Base-by-base conservation (phyloP, 2,329 filamentous ascomycete genomes). In the Exophiala spinifera region DNA sequence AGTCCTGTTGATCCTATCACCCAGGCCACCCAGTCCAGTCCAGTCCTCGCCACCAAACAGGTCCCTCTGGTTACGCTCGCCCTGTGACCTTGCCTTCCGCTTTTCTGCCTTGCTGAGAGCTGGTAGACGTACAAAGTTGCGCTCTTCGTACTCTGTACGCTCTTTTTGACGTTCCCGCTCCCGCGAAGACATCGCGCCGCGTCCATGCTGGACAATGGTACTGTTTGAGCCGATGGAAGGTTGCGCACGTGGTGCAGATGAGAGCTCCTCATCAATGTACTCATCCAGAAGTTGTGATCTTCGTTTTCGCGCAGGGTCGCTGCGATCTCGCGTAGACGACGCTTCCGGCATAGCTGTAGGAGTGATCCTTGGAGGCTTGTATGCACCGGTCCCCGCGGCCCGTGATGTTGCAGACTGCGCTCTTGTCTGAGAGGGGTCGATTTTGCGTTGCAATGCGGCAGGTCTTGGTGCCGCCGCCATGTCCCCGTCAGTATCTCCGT, bases 21-120 rank as follows among this genome's bases (percentile, higher is more conserved):
- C 82, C 6, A 91, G 90, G 68, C 91, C 86, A 53, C 89, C 89
- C 42, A 99, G 76, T 21, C 87, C 85, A 60, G 86, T 83, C 89
- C 91, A 97, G 68, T 97, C 94, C 73, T 97, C 94, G 48, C 94
- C 94, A 58, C 92, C 92, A 73, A 88, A 96, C 71, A 78, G 85
- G 73, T 65, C 75, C 68, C 76, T 72, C 53, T 65, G 65, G 31
- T 70, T 67, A 33, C 70, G 69, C 34, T 72, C 69, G 15, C 72
- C 70, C 36, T 66, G 67, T 40, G 69, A 71, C 2, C 70, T 75
- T 25, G 76, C 75, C 68, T 81, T 79, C 40, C 71, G 73, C 69
- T 88, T 86, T 45, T 96, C 91, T 75, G 95, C 96, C 79, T 96
- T 97, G 74, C 84, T 88, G 70, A 88, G 83, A 65, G 85, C 86